Conservation (phyloP, 1,284 basidiomycete species). For the Ceratobasidium sp. region DNA sequence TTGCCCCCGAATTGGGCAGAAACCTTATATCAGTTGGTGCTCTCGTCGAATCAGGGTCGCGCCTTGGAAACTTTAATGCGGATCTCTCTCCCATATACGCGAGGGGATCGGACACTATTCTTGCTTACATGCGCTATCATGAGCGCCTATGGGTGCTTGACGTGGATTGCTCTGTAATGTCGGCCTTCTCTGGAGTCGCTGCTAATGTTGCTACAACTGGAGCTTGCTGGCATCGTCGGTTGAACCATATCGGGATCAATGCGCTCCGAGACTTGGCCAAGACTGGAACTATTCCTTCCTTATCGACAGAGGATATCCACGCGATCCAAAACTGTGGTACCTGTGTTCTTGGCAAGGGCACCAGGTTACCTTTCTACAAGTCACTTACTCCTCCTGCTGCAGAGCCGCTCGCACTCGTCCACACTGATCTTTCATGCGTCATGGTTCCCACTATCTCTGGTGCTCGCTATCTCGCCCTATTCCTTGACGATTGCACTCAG, state of each 20-base stretch:
- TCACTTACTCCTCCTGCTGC: background rate
- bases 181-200: background rate
- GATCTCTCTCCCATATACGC: too few relatives aligned
- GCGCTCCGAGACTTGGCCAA: background rate
- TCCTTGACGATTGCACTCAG: slow-evolving; percentile 43
- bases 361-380: slow-evolving; percentile 28
- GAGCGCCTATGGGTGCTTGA: background rate
- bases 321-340: slow-evolving; percentile 32
- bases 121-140: too few relatives aligned
- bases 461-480: slow-evolving; percentile 42
- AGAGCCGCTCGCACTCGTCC: slow-evolving; percentile 41
- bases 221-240: background rate
- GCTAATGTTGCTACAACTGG: slow-evolving; percentile 3
- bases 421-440: slow-evolving; percentile 43
- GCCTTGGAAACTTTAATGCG: too few relatives aligned
- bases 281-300: background rate
- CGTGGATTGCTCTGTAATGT: background rate
- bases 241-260: background rate
- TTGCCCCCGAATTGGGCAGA: background rate
- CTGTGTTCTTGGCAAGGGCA: slow-evolving; percentile 41
- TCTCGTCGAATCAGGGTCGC: background rate
- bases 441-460: slow-evolving; percentile 25
- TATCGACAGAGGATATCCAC: background rate
- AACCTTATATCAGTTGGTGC: background rate
- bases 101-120: too few relatives aligned